phyloP scores from a whole-genome alignment of 345 rosid species.

The Citropsis articulata region DNA sequence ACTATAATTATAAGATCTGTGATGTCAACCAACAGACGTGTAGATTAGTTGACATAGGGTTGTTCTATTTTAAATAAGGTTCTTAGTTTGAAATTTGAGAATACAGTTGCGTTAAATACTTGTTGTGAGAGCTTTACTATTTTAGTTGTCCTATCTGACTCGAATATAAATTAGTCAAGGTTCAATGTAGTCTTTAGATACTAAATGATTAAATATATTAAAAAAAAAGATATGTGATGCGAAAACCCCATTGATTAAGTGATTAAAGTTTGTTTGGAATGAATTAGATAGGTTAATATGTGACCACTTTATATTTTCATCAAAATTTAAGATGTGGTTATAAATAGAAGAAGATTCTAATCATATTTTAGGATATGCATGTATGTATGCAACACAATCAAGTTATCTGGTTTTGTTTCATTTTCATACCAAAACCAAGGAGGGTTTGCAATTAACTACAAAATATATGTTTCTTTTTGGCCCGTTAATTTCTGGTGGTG shows the following conservation, averaged over 20 bases:
- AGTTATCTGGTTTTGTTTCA: not conserved
- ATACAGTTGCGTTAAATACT: no score
- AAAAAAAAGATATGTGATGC: not conserved
- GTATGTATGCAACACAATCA: not conserved
- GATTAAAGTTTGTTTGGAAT: not conserved
- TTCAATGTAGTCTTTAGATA: no score
- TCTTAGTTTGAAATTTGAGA: no score
- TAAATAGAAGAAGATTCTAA: not conserved
- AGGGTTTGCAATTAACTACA: not conserved
- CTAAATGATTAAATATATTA: no score
- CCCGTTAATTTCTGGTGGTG: not conserved
- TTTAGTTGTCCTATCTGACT: rapidly evolving
- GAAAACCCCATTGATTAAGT: not conserved
- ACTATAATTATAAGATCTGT: no score
- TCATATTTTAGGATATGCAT: not conserved
- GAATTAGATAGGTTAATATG: not conserved
- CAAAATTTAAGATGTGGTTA: not conserved
- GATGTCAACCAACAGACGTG: not conserved
- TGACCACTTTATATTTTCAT: not conserved
- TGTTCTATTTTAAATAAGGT: no score
- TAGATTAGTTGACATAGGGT: no score
- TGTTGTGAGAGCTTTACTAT: no score
- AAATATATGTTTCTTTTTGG: not conserved
- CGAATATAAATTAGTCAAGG: no score
- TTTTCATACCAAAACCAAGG: not conserved